Base-by-base conservation (phyloP, 805 yeast genomes). In the Ogataea paraovalis region DNA sequence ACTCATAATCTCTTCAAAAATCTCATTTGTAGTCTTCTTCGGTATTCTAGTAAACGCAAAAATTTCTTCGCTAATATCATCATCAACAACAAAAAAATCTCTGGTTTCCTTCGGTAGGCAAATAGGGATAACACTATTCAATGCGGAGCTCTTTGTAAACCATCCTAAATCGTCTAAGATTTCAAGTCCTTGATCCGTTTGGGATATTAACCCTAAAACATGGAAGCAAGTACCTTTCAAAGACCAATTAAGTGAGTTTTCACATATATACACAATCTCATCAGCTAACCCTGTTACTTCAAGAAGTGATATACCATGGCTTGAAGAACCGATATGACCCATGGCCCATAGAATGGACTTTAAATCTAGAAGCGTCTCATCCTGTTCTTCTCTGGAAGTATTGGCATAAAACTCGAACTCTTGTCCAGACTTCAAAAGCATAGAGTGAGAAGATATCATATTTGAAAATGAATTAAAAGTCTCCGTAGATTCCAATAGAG, bases 331-430 rank as follows among this genome's bases (percentile, higher is more conserved):
- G 27, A 91, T 80, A 57, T 83, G 82, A 0, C 97, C 97, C 30
- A 88, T 72, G 1, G 95, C 83, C 97, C 97, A 92, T 32, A 92
- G 57, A 30, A 85, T 79, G 10, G 91, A 87, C 59, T 87, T 88
- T 22, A 92, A 64, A 51, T 74, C 75, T 8, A 69, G 30, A 18
- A 71, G 49, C 18, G 67, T 65, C 6, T 72, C 71, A 4, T 68
- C 68, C 19, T 68, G 73, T 6, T 60, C 61, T 10, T 44, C 46
- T 20, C 47, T 45, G 9, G 52, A 48, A 9, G 57, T 56, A 25
- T 51, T 42, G 14, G 43, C 36, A 38, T 59, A 56, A 30, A 53
- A 57, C 23, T 53, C 54, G 7, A 48, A 33, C 39, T 59, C 65
- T 37, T 56, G 49, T 3, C 44, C 51, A 12, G 50, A 39, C 12